Evolutionary conservation across 1,139 yeast genomes (phyloP), one percentile per base, ranked within the genome.

Genomic region (Eremothecium gossypii): DNA sequence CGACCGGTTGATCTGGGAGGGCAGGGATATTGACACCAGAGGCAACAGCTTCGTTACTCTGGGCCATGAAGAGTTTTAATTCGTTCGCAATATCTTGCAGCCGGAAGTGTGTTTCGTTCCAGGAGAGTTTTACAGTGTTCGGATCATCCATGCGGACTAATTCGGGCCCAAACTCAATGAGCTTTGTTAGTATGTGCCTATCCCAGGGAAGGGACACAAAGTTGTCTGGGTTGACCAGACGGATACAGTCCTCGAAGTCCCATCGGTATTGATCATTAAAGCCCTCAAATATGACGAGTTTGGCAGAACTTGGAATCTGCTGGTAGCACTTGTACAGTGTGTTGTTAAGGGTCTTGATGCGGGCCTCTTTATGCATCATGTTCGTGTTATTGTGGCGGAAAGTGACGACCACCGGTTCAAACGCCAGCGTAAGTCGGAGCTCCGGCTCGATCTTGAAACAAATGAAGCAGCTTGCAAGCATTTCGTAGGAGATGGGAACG

Each of bases 191-290:
- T 9, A 51, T 34, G 13, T 48, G 45, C 27, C 46, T 44, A 20
- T 49, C 48, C 55, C 55, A 52, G 3, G 57, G 57, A 0, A 52
- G 36, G 3, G 55, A 43, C 10, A 52, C 32, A 29, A 53, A 51
- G 12, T 41, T 42, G 26, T 42, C 45, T 11, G 35, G 11, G 10
- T 40, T 37, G 7, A 47, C 46, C 27, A 46, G 33, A 7, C 42
- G 38, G 27, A 45, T 42, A 36, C 51, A 45, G 7, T 39, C 34
- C 5, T 13, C 30, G 14, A 38, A 44, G 20, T 49, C 49, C 55
- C 55, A 51, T 33, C 52, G 50, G 32, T 50, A 52, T 3, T 40
- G 45, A 12, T 47, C 52, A 12, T 46, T 47, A 28, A 52, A 48
- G 9, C 57, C 57, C 40, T 53, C 57, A 31, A 49, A 49, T 12